Conservation (phyloP, 2,329 filamentous ascomycete species). For the Penicillium aurantiogriseum region DNA sequence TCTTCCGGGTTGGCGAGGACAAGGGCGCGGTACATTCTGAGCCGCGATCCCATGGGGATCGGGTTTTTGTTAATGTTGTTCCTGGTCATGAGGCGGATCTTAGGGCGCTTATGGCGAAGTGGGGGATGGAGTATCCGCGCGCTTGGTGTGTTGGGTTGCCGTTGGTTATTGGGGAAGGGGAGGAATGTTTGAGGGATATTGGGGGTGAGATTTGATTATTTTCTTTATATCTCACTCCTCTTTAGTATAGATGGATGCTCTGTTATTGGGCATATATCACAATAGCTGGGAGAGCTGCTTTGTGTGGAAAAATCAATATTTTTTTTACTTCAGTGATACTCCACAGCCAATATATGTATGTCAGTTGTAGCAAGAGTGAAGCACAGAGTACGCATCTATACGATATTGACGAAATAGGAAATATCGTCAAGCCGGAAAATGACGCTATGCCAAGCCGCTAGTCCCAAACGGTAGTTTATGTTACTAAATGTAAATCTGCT, state of each 20-base stretch:
- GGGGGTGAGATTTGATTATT: conserved; percentile 5
- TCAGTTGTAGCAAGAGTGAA: not conserved
- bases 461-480: conserved; percentile 29
- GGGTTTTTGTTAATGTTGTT: conserved; percentile 40
- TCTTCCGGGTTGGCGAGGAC: conserved; percentile 46
- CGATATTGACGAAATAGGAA: not conserved
- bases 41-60: conserved; percentile 29
- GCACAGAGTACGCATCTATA: not conserved
- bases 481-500: conserved; percentile 38
- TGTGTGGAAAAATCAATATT: not conserved
- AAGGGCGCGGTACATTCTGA: conserved; percentile 35
- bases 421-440: not conserved
- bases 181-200: conserved; percentile 15
- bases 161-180: conserved; percentile 9
- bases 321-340: not conserved
- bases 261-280: not conserved
- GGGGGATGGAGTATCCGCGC: conserved; percentile 32
- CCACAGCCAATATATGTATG: not conserved
- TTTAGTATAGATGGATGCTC: not conserved
- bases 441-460: conserved; percentile 27
- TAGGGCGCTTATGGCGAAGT: conserved; percentile 30
- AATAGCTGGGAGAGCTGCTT: not conserved
- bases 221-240: not conserved
- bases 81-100: conserved; percentile 35
- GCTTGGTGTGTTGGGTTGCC: conserved; percentile 27